Percentiles rank a stretch among this genome's conserved stretches.
Conservation (phyloP, 805 yeast species). For the Maudiozyma bulderi region DNA sequence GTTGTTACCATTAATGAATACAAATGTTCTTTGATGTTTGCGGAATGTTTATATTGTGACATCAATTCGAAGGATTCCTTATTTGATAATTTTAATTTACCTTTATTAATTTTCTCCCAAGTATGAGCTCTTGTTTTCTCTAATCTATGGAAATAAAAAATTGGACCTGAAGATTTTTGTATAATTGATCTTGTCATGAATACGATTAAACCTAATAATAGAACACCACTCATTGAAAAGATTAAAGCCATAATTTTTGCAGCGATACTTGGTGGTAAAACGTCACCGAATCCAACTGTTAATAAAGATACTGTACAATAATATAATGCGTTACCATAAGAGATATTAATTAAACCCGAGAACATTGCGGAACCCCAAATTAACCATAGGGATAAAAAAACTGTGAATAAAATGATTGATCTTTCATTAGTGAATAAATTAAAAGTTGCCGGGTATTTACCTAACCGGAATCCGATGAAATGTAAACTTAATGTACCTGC, state of each 20-base stretch:
- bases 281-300: conserved; percentile 78
- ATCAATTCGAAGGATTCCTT: conserved; percentile 48
- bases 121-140: conserved; percentile 40
- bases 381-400: conserved; percentile 59
- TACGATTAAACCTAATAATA: conserved; percentile 64
- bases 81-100: conserved; percentile 26
- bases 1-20: conserved; percentile 34
- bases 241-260: conserved; percentile 50
- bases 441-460: conserved; percentile 61
- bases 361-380: conserved; percentile 60
- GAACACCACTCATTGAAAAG: conserved; percentile 60
- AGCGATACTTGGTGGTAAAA: conserved; percentile 44
- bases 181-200: conserved; percentile 61
- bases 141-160: conserved; percentile 54
- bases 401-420: conserved; percentile 61
- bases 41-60: conserved; percentile 39
- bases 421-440: conserved; percentile 61
- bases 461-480: conserved; percentile 47
- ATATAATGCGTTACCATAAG: conserved; percentile 61
- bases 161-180: conserved; percentile 49
- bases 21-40: conserved; percentile 32
- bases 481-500: conserved; percentile 45
- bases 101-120: conserved; percentile 8
- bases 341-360: conserved; percentile 35
- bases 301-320: conserved; percentile 63